phyloP scores from a whole-genome alignment of 2,329 filamentous ascomycete genomes.

The Talaromyces sp. region DNA sequence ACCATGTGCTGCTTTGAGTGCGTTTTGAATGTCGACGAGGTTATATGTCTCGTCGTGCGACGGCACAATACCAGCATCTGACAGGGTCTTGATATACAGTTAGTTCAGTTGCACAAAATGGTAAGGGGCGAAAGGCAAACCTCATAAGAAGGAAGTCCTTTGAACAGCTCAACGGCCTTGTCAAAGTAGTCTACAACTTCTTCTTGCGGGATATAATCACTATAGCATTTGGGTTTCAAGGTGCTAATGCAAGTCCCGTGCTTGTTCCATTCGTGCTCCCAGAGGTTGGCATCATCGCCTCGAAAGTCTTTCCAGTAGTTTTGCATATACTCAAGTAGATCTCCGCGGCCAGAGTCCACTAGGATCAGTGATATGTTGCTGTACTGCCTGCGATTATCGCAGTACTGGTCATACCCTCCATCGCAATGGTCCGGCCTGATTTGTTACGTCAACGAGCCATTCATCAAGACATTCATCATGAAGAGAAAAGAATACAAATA shows the following conservation, averaged over 20 bases:
- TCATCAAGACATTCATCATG: neutral
- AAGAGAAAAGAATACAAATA: neutral
- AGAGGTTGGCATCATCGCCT: conserved; percentile 60
- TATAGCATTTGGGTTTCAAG: conserved; percentile 62
- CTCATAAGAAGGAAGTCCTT: conserved; percentile 60
- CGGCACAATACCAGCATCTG: conserved; percentile 56
- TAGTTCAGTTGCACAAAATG: neutral
- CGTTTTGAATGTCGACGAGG: conserved; percentile 52
- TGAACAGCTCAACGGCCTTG: conserved; percentile 60
- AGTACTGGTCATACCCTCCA: conserved; percentile 62
- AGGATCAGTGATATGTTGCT: conserved; percentile 62
- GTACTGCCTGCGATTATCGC: conserved; percentile 58
- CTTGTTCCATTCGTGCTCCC: conserved; percentile 71
- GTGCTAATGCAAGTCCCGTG: conserved; percentile 73
- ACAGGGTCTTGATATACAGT: conserved; percentile 42
- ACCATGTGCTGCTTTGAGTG: conserved; percentile 50
- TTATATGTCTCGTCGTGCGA: conserved; percentile 53
- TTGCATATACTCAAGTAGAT: conserved; percentile 61
- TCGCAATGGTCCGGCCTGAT: conserved; percentile 61
- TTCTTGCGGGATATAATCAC: conserved; percentile 52
- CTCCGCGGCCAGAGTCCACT: conserved; percentile 46
- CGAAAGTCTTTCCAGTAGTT: conserved; percentile 67
- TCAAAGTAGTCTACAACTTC: conserved; percentile 68
- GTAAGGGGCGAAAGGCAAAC: conserved; percentile 23
- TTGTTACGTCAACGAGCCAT: neutral